These are phyloP conservation scores for Leptographium lundbergii DNA, from an alignment of 2,329 filamentous ascomycete genomes.

Conservation along the genomic window DNA sequence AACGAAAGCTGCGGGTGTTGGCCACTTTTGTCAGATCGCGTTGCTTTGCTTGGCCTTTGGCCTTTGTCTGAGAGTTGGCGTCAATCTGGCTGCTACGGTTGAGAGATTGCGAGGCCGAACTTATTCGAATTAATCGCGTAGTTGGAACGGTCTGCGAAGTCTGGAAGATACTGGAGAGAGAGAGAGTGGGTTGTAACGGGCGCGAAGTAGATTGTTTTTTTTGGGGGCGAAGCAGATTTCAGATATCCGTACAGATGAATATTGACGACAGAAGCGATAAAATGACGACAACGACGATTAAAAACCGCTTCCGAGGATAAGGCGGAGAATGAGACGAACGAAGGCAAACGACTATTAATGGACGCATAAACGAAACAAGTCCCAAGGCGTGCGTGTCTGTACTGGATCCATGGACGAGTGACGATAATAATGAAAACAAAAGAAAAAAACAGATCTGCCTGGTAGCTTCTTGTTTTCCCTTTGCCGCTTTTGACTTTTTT, in stretches of 20 bases:
- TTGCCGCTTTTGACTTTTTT: background rate
- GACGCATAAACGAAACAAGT: background rate
- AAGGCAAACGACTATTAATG: background rate
- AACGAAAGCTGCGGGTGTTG: too few relatives aligned
- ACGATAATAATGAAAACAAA: background rate
- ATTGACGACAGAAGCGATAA: slow-evolving; percentile 1
- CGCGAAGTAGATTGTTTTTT: background rate
- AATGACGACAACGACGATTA: background rate
- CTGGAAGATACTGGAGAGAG: slow-evolving; percentile 1
- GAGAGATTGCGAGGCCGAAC: background rate
- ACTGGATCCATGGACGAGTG: slow-evolving; percentile 1
- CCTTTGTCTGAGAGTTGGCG: background rate
- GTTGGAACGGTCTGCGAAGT: background rate
- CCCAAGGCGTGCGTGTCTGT: background rate
- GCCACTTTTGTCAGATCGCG: background rate
- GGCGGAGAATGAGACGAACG: background rate
- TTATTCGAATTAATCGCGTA: background rate
- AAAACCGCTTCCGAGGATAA: background rate
- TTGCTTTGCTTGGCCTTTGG: background rate
- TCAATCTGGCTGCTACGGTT: background rate
- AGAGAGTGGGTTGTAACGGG: background rate
- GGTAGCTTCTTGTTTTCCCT: slow-evolving; percentile 1
- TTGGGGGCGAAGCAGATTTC: background rate
- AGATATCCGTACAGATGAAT: slow-evolving; percentile 3
- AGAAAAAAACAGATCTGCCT: background rate